Percentiles rank a stretch among this genome's conserved stretches.
These are phyloP conservation scores for Suhomyces ambrosiae DNA, from an alignment of 1,139 yeast species.

Conservation along the genomic window DNA sequence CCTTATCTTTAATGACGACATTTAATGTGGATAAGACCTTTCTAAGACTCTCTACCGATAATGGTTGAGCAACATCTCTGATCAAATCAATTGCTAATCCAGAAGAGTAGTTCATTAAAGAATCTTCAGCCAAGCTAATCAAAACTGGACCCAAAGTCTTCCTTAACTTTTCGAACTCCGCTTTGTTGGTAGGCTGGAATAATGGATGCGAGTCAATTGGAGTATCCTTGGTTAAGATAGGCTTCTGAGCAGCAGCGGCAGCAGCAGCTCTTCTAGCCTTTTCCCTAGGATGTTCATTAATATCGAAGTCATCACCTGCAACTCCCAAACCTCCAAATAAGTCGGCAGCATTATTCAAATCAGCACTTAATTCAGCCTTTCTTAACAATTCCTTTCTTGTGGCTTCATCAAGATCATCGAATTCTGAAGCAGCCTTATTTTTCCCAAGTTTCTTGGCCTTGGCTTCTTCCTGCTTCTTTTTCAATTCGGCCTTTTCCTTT, in stretches of 20 bases:
- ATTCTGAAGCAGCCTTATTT: conserved; percentile 39
- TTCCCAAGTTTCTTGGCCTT: conserved; percentile 30
- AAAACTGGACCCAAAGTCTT: conserved; percentile 73
- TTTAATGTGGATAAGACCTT: conserved; percentile 85
- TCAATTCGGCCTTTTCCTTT: conserved; percentile 43
- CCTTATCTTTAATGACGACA: conserved; percentile 82
- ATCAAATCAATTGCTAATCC: conserved; percentile 80
- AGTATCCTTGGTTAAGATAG: conserved; percentile 59
- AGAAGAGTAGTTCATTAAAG: conserved; percentile 69
- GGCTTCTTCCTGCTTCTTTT: conserved; percentile 41
- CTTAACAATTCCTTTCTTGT: conserved; percentile 73
- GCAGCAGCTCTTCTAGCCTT: conserved; percentile 53
- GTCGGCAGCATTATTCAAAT: conserved; percentile 90
- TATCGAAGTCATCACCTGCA: conserved; percentile 50
- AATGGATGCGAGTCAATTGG: conserved; percentile 75
- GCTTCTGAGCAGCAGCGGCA: conserved; percentile 41
- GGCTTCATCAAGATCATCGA: conserved; percentile 63
- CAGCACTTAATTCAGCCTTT: conserved; percentile 80
- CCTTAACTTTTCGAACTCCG: conserved; percentile 81
- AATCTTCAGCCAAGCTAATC: conserved; percentile 62
- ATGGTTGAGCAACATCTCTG: conserved; percentile 81
- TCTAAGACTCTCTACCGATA: conserved; percentile 78
- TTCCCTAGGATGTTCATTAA: conserved; percentile 67
- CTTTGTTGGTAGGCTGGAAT: conserved; percentile 78
- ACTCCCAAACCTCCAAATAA: conserved; percentile 83